phyloP scores from a whole-genome alignment of 139 green algal genomes.

The Coccomyxa sp. region DNA sequence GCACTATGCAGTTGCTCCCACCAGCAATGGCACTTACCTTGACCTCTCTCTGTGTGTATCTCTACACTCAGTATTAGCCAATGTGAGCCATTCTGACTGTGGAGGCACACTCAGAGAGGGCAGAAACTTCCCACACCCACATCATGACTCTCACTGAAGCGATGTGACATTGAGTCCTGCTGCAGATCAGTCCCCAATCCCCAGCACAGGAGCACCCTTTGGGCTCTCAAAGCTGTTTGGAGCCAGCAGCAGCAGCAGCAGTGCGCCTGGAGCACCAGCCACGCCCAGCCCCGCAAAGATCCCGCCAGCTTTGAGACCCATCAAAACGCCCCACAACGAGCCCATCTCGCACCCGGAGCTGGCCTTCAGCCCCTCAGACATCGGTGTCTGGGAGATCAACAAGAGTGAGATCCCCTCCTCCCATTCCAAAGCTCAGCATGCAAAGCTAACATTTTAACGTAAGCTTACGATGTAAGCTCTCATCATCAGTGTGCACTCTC shows the following conservation, averaged over 20 bases:
- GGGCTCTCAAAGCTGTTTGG: not conserved
- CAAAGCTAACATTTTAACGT: no score
- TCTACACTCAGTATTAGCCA: not conserved
- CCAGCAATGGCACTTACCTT: not conserved
- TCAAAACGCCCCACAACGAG: not conserved
- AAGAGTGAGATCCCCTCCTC: not conserved
- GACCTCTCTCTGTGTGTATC: not conserved
- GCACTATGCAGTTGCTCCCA: not conserved
- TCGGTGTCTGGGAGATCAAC: conserved; percentile 21
- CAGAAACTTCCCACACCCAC: not conserved
- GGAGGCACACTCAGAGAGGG: not conserved
- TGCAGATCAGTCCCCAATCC: not conserved
- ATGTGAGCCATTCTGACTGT: not conserved
- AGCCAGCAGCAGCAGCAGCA: not conserved
- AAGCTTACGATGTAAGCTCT: no score
- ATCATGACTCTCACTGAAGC: not conserved
- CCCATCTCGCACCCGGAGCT: conserved; percentile 10
- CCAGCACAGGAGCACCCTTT: not conserved
- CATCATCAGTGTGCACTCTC: no score
- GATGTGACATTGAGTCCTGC: not conserved
- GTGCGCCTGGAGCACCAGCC: not conserved
- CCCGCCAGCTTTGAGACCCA: not conserved
- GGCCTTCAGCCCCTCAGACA: conserved; percentile 17
- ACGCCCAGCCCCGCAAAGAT: not conserved
- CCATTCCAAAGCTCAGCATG: conserved; percentile 1